phyloP scores from a whole-genome alignment of 129 eudicot genomes.

The Flaveria ramosissima region DNA sequence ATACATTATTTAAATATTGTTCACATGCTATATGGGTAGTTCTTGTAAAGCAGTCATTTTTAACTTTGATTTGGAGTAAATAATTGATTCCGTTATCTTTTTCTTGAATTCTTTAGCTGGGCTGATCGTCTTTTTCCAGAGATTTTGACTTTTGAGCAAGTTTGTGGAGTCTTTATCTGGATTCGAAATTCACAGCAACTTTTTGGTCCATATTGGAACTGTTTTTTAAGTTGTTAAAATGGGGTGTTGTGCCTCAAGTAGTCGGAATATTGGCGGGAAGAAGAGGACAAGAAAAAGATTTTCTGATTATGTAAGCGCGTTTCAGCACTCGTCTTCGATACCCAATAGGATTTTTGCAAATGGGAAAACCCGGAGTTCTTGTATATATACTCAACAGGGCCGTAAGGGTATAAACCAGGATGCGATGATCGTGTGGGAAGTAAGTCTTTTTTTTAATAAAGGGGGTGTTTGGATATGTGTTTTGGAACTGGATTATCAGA shows the following conservation, averaged over 20 bases:
- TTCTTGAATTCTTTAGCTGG: slow-evolving; percentile 39
- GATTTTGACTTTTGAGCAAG: slow-evolving; percentile 54
- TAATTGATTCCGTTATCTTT: slow-evolving; percentile 24
- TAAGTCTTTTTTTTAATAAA: slow-evolving; percentile 28
- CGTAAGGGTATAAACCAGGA: slow-evolving; percentile 98
- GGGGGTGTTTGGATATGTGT: background rate
- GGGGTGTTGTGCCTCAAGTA: slow-evolving; percentile 92
- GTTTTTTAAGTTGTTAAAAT: slow-evolving; percentile 47
- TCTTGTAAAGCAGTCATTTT: slow-evolving; percentile 28
- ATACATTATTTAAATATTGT: slow-evolving; percentile 37
- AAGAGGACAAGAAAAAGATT: slow-evolving; percentile 67
- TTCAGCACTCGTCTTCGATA: slow-evolving; percentile 67
- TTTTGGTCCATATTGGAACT: slow-evolving; percentile 28
- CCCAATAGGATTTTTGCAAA: slow-evolving; percentile 73
- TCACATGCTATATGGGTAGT: slow-evolving; percentile 55
- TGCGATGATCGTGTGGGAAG: slow-evolving; percentile 99
- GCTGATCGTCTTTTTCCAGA: background rate
- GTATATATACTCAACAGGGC: slow-evolving; percentile 94
- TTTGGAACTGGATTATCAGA: background rate
- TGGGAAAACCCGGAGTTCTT: slow-evolving; percentile 78
- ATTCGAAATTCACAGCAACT: slow-evolving; percentile 17
- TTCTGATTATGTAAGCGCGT: slow-evolving; percentile 55
- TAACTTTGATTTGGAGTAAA: slow-evolving; percentile 33
- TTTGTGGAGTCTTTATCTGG: slow-evolving; percentile 33
- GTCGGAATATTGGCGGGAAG: slow-evolving; percentile 48